These are phyloP conservation scores for Stereocaulon alpinum DNA, from an alignment of 495 filamentous ascomycete species.

Conservation along the genomic window DNA sequence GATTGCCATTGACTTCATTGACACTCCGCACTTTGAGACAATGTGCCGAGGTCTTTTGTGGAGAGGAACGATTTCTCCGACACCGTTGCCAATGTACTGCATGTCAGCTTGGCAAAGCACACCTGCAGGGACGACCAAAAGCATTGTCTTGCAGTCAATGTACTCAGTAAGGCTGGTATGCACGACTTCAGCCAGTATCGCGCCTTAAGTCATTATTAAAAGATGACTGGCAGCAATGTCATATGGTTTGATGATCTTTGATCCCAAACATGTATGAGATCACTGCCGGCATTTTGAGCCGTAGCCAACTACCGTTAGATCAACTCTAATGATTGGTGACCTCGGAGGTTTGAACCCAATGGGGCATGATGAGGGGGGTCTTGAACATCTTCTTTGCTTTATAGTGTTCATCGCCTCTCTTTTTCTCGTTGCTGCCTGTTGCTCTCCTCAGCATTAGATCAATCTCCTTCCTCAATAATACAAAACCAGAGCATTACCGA, in stretches of 20 bases:
- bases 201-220: too few species aligned
- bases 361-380: not conserved
- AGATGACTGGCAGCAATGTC: too few species aligned
- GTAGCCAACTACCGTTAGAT: not conserved
- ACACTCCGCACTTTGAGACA: not conserved
- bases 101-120: not conserved
- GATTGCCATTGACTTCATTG: slow-evolving; percentile 3
- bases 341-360: not conserved
- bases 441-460: not conserved
- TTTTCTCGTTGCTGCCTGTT: not conserved
- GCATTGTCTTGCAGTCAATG: too few species aligned
- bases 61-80: not conserved
- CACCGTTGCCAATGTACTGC: not conserved
- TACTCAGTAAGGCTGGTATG: too few species aligned
- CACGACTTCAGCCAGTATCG: too few species aligned
- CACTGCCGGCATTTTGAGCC: too few species aligned
- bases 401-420: not conserved
- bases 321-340: not conserved
- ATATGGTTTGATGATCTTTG: too few species aligned
- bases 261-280: too few species aligned
- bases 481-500: not conserved
- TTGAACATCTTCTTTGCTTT: not conserved
- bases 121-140: too few species aligned
- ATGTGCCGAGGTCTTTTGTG: not conserved
- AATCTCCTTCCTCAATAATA: not conserved